Evolutionary conservation across 1,284 basidiomycete species (phyloP).

Genomic region (Coniferiporia sulphurascens): DNA sequence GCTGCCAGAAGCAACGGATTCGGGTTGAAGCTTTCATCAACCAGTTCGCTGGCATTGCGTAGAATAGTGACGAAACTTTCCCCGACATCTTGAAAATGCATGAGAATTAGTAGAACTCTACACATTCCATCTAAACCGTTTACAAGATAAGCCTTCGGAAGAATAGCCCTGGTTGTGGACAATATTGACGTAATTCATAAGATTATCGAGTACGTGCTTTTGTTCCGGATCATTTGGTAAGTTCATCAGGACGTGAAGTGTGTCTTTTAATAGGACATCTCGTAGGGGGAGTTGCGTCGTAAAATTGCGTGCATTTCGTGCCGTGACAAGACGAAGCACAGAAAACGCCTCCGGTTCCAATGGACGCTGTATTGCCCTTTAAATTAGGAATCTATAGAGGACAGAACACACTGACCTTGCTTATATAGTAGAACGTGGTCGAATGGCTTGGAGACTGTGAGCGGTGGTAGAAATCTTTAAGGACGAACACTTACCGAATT

Average conservation of each 20-base stretch:
- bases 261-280: slow-evolving; percentile 53
- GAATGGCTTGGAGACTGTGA: not conserved
- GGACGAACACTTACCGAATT: slow-evolving; percentile 33
- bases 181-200: slow-evolving; percentile 46
- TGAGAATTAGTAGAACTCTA: not conserved
- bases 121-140: slow-evolving; percentile 22
- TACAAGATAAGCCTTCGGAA: slow-evolving; percentile 49
- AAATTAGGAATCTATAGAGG: not conserved
- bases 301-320: slow-evolving; percentile 11
- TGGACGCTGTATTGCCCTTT: not conserved
- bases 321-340: slow-evolving; percentile 15
- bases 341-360: slow-evolving; percentile 2
- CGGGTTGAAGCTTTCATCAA: slow-evolving; percentile 43
- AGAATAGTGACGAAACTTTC: slow-evolving; percentile 47
- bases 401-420: slow-evolving; percentile 40
- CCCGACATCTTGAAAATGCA: slow-evolving; percentile 43
- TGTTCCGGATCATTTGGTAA: slow-evolving; percentile 46
- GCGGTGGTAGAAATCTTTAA: not conserved
- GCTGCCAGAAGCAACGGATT: slow-evolving; percentile 50
- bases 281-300: slow-evolving; percentile 28
- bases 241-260: slow-evolving; percentile 43
- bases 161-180: slow-evolving; percentile 51
- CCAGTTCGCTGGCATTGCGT: slow-evolving; percentile 51
- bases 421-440: slow-evolving; percentile 51
- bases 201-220: slow-evolving; percentile 45